Percentiles rank a stretch among this genome's conserved stretches.
These are phyloP conservation scores for Rhipidocladum racemiflorum DNA, from an alignment of 176 grass and related monocot species.

Conservation along the genomic window DNA sequence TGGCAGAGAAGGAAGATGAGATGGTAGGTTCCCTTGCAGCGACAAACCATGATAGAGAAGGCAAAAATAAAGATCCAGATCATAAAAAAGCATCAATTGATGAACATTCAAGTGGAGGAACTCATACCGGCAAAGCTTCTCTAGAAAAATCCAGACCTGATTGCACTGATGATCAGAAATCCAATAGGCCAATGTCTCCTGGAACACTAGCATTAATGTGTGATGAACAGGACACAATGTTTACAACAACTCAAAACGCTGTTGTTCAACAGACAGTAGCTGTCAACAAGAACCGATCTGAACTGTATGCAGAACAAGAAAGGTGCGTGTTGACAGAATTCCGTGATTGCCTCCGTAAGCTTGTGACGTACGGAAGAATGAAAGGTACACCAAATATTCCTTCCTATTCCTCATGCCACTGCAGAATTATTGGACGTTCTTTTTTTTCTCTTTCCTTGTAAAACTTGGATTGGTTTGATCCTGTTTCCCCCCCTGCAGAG, in stretches of 20 bases:
- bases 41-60: conserved; percentile 61
- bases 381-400: conserved; percentile 65
- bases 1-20: conserved; percentile 38
- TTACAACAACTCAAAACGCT: conserved; percentile 47
- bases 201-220: conserved; percentile 86
- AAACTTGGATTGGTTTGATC: conserved; percentile 29
- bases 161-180: conserved; percentile 52
- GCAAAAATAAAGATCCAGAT: conserved; percentile 30
- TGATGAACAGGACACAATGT: conserved; percentile 73
- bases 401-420: conserved; percentile 17
- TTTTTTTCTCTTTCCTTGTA: conserved; percentile 4
- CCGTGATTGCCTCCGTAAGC: conserved; percentile 67
- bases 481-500: conserved; percentile 50
- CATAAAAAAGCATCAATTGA: conserved; percentile 41
- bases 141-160: conserved; percentile 55
- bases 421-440: not conserved
- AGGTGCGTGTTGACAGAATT: conserved; percentile 74
- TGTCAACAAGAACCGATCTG: conserved; percentile 48
- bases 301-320: conserved; percentile 81
- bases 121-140: conserved; percentile 30
- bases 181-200: conserved; percentile 79
- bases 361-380: conserved; percentile 64
- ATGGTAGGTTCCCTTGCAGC: conserved; percentile 25
- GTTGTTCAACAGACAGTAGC: conserved; percentile 24
- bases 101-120: conserved; percentile 46